Conservation (phyloP, 768 basidiomycete genomes). For the Kwoniella sp. region DNA sequence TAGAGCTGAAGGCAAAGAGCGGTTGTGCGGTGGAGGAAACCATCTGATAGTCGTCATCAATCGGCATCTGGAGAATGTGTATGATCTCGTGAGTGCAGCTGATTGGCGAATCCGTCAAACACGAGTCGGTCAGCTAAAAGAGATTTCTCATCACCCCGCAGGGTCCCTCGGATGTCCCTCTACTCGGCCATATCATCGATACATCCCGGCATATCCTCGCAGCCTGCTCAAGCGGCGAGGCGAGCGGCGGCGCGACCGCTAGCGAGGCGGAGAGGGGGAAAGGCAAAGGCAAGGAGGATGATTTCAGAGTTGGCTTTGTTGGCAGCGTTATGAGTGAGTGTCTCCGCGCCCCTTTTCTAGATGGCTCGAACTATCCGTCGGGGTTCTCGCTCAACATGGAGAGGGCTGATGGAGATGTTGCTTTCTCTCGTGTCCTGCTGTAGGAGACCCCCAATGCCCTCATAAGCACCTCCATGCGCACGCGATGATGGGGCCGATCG, state of each 20-base stretch:
- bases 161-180: slow-evolving; percentile 44
- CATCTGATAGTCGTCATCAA: slow-evolving; percentile 46
- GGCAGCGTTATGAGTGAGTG: slow-evolving; percentile 38
- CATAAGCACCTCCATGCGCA: slow-evolving; percentile 47
- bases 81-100: slow-evolving; percentile 41
- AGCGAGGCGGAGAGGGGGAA: slow-evolving; percentile 30
- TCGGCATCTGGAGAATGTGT: slow-evolving; percentile 42
- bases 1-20: slow-evolving; percentile 38
- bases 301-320: slow-evolving; percentile 45
- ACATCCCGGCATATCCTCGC: slow-evolving; percentile 17
- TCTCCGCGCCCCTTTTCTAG: not conserved
- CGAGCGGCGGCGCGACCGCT: slow-evolving; percentile 4
- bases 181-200: slow-evolving; percentile 41
- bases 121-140: not conserved
- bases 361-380: not conserved
- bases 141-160: slow-evolving; percentile 8
- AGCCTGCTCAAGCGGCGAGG: not conserved
- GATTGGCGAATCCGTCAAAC: not conserved
- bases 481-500: slow-evolving; percentile 38
- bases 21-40: slow-evolving; percentile 34
- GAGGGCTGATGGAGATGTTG: no score
- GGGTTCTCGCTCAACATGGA: not conserved
- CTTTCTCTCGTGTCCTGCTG: not conserved
- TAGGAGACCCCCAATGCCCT: slow-evolving; percentile 46
- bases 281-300: slow-evolving; percentile 19